Conservation (phyloP, 1,139 yeast species). For the Geotrichum reessii region DNA sequence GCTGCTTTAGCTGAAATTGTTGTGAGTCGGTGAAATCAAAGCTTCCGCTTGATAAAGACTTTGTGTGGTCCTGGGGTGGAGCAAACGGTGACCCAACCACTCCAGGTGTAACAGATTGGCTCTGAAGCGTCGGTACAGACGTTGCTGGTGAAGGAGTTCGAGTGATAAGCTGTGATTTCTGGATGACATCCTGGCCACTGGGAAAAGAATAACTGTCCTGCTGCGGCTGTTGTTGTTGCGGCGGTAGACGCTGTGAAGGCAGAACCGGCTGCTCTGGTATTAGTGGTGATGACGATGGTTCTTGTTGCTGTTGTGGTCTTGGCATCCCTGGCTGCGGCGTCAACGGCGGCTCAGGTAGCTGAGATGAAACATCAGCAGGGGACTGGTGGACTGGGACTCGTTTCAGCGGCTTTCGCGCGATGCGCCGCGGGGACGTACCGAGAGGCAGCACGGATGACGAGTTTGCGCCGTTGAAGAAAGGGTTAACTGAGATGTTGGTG, state of each 20-base stretch:
- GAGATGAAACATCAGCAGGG: not conserved
- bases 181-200: not conserved
- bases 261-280: not conserved
- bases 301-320: not conserved
- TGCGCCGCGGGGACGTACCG: not conserved
- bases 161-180: not conserved
- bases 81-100: not conserved
- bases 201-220: not conserved
- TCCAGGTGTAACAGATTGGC: not conserved
- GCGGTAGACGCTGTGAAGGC: not conserved
- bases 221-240: not conserved
- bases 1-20: not conserved
- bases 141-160: constrained; percentile 2
- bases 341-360: not conserved
- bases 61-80: not conserved
- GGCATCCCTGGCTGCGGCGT: not conserved
- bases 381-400: constrained; percentile 13
- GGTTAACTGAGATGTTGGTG: not conserved
- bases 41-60: constrained; percentile 2
- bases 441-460: not conserved
- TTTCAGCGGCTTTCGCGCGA: constrained; percentile 10
- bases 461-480: not conserved
- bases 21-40: constrained; percentile 9
- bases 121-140: not conserved
- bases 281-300: not conserved